Evolutionary conservation across 2,329 filamentous ascomycete species (phyloP), one percentile per base, ranked within the genome.

Genomic region (Trichoderma atrobrunneum): DNA sequence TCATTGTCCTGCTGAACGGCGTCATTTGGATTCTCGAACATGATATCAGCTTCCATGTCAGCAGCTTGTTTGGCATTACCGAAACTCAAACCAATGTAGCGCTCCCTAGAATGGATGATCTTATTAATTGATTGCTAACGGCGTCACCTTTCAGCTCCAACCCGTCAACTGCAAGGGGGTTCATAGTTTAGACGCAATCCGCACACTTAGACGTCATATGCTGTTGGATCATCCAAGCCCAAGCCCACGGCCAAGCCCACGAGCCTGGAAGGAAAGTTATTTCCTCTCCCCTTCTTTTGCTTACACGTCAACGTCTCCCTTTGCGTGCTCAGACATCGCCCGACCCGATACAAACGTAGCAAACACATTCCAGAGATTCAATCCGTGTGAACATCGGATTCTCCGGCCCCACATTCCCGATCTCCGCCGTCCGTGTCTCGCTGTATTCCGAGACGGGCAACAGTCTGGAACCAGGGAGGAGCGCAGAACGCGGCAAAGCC

Each of bases 351-450:
- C 30, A 70, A 70, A 18, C 21, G 7, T 16, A 28, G 28, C 57
- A 61, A 70, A 21, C 61, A 61, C 57, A 61, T 70, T 70, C 57
- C 57, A 39, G 32, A 51, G 67, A 39, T 54, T 32, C 21, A 70
- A 43, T 54, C 39, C 34, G n/a, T 30, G 61, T 32, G 43, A n/a
- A 30, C 7, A 72, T 72, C 71, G 71, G 71, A 48, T 63, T 68
- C 57, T 21, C 71, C 71, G 71, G 71, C 71, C 65, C 71, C 71
- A 69, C 64, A 72, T 68, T 60, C 51, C 70, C 71, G 71, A 59
- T 14, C 64, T 34, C 57, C 64, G 64, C 26, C 64, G 64, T 48
- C 60, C 68, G 68, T 64, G 59, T 64, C 39, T 54, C 48, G 48
- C 24, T 28, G 56, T 51, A 43, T 65, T 71, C 69, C 60, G 51